phyloP scores from a whole-genome alignment of 106 monocot species.

The Allium sativum region DNA sequence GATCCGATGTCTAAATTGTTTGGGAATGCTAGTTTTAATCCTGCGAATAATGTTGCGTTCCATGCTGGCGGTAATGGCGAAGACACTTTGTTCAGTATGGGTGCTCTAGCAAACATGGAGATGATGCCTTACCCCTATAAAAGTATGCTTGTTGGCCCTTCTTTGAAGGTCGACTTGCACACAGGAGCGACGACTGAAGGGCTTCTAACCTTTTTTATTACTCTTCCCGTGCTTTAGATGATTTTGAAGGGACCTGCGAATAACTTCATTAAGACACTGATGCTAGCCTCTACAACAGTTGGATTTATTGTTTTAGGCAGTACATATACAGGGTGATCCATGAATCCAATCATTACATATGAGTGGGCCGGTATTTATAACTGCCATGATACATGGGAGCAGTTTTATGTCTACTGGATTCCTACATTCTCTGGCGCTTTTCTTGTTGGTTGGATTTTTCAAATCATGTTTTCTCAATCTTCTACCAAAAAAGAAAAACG shows the following conservation, averaged over 20 bases:
- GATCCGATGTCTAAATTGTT: conserved; percentile 14
- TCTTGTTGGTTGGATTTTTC: conserved; percentile 14
- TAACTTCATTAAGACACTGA: conserved; percentile 38
- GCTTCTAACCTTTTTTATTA: conserved; percentile 72
- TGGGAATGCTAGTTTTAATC: conserved; percentile 67
- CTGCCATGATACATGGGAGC: conserved; percentile 14
- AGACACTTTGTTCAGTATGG: conserved; percentile 49
- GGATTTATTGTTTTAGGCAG: conserved; percentile 46
- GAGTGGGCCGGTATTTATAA: conserved; percentile 72
- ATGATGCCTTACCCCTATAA: conserved; percentile 76
- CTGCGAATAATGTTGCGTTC: conserved; percentile 41
- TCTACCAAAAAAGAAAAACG: conserved; percentile 2
- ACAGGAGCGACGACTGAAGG: conserved; percentile 72
- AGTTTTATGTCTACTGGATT: conserved; percentile 20
- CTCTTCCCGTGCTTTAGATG: conserved; percentile 59
- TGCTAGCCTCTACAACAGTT: conserved; percentile 56
- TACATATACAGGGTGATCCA: conserved; percentile 65
- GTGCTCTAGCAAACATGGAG: conserved; percentile 59
- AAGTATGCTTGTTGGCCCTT: conserved; percentile 70
- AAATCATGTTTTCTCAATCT: conserved; percentile 7
- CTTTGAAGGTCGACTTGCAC: conserved; percentile 71
- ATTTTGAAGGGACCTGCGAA: conserved; percentile 60
- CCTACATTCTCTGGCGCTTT: conserved; percentile 14
- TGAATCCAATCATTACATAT: conserved; percentile 84
- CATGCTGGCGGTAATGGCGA: conserved; percentile 40